phyloP scores from a whole-genome alignment of 2,329 filamentous ascomycete genomes.

The Claviceps purpurea region DNA sequence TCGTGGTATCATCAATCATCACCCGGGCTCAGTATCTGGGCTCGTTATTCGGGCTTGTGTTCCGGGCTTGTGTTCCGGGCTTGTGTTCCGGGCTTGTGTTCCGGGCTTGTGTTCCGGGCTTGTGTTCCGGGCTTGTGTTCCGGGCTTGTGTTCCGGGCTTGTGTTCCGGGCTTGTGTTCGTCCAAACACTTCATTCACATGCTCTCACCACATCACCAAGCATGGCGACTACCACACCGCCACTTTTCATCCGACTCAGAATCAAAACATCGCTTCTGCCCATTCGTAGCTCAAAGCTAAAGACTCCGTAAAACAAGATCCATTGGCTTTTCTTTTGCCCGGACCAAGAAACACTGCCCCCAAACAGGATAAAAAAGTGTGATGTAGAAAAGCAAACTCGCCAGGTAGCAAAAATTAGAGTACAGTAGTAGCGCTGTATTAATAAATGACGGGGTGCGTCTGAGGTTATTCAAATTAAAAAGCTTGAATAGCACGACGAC shows the following conservation, averaged over 20 bases:
- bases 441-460: no score
- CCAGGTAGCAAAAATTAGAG: not conserved
- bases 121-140: no score
- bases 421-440: not conserved
- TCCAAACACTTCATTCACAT: not conserved
- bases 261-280: not conserved
- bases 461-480: not conserved
- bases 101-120: no score
- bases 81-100: no score
- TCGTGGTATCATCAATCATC: no score
- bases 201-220: not conserved
- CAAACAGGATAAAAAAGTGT: not conserved
- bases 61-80: no score
- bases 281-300: not conserved
- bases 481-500: constrained; percentile 13
- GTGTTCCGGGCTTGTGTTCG: no score
- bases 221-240: not conserved
- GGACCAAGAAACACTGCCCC: not conserved
- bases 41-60: no score
- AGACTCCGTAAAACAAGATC: not conserved
- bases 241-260: not conserved
- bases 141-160: no score
- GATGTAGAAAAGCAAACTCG: no score
- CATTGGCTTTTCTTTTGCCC: not conserved
- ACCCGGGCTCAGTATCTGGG: no score